Conservation (phyloP, 257 asterid species). For the Solanum rostratum region DNA sequence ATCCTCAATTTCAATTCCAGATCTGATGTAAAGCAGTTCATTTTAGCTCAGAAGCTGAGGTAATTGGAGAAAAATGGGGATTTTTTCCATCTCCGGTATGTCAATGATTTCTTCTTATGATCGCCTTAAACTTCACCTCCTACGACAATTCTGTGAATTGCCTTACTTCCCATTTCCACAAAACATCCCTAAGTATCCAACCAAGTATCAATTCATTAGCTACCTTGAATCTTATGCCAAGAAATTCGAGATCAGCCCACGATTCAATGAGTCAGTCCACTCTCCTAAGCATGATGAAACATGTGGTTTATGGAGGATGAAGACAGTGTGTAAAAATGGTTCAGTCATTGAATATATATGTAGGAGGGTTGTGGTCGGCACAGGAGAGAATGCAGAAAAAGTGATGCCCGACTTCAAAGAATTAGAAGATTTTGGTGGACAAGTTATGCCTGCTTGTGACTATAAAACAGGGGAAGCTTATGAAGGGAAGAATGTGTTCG, state of each 20-base stretch:
- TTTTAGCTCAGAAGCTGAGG: no score
- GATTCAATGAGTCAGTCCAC: slow-evolving; percentile 54
- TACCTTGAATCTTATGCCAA: slow-evolving; percentile 61
- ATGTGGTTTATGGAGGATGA: slow-evolving; percentile 72
- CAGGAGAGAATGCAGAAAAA: slow-evolving; percentile 84
- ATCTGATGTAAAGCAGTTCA: no score
- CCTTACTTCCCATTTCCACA: slow-evolving; percentile 65
- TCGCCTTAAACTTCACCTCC: slow-evolving; percentile 83
- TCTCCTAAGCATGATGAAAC: slow-evolving; percentile 53
- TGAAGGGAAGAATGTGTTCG: slow-evolving; percentile 51
- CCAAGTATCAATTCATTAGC: slow-evolving; percentile 54
- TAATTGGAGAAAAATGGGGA: no score
- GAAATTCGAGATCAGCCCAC: slow-evolving; percentile 44
- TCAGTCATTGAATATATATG: slow-evolving; percentile 49
- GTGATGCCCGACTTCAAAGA: slow-evolving; percentile 66
- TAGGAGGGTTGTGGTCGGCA: slow-evolving; percentile 85
- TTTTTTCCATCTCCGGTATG: no score
- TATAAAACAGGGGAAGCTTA: slow-evolving; percentile 64
- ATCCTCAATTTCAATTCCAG: no score
- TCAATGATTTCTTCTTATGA: no score
- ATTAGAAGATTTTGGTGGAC: slow-evolving; percentile 37
- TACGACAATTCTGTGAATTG: slow-evolving; percentile 65
- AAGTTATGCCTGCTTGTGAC: slow-evolving; percentile 66
- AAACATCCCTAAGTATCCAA: slow-evolving; percentile 64
- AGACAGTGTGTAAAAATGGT: slow-evolving; percentile 10